Evolutionary conservation across 441 rosid species (phyloP).

Genomic region (Erodium trifolium): DNA sequence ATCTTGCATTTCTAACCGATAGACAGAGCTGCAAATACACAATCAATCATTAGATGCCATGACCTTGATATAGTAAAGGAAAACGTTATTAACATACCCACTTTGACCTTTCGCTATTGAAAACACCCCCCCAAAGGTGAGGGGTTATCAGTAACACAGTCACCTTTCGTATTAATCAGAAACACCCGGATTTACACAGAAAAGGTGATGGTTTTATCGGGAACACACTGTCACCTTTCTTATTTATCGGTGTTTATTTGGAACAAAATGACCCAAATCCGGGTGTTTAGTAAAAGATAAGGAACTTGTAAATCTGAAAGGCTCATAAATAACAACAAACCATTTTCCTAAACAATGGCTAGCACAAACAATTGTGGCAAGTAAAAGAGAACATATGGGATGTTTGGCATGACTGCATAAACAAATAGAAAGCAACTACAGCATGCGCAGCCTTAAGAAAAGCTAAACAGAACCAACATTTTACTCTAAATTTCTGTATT

Average conservation of each 20-base stretch:
- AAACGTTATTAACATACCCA: no score
- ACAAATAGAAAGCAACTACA: neutral
- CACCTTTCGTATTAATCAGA: no score
- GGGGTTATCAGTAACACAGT: no score
- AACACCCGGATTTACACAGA: no score
- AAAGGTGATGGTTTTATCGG: no score
- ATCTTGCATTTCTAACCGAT: constrained; percentile 45
- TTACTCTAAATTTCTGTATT: neutral
- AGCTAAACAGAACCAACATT: neutral
- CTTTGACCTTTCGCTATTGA: no score
- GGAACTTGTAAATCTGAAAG: neutral
- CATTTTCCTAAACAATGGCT: neutral
- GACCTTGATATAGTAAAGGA: neutral
- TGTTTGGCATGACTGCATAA: neutral
- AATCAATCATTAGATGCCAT: neutral
- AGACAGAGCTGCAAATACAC: constrained; percentile 1
- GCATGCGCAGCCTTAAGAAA: no score
- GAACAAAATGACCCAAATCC: no score
- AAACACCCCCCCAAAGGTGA: no score
- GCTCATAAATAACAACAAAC: neutral
- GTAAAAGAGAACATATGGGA: no score
- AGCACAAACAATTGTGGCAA: neutral
- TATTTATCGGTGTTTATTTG: no score
- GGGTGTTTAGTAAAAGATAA: neutral
- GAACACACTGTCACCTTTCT: no score